phyloP scores from a whole-genome alignment of 1,139 yeast genomes.

The Yamadazyma aaseri region DNA sequence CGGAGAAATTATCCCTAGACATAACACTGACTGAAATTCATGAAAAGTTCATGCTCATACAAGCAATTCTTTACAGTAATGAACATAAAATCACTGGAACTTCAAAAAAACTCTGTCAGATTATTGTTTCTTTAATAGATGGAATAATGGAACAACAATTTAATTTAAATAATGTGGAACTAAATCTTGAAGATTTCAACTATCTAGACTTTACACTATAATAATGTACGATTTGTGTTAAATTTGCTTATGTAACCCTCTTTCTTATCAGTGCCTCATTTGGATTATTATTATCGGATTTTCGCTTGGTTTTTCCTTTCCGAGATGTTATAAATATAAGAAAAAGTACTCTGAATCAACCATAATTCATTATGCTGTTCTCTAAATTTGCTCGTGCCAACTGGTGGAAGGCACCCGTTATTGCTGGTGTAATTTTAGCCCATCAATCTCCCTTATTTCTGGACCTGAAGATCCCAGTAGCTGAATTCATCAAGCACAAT shows the following conservation, averaged over 20 bases:
- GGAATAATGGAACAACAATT: neutral
- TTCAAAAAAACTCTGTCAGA: neutral
- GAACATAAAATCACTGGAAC: neutral
- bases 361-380: too few species aligned
- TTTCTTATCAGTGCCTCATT: too few species aligned
- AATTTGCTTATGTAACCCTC: neutral
- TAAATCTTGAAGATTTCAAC: neutral
- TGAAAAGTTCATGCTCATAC: neutral
- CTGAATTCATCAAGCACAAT: constrained; percentile 13
- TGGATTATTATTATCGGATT: too few species aligned
- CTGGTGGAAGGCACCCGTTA: neutral
- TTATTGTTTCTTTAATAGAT: neutral
- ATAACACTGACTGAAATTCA: neutral
- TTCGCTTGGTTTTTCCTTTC: too few species aligned
- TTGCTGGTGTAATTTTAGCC: neutral
- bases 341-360: too few species aligned
- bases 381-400: too few species aligned
- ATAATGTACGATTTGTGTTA: too few species aligned
- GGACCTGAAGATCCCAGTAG: constrained; percentile 6
- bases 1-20: neutral
- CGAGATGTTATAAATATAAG: too few species aligned
- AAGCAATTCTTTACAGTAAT: neutral
- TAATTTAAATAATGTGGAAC: neutral
- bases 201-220: neutral
- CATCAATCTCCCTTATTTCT: neutral